Percentiles rank a stretch among this genome's conserved stretches.
Conservation (phyloP, 2,329 filamentous ascomycete species). For the Ophioceras dolichostomum region DNA sequence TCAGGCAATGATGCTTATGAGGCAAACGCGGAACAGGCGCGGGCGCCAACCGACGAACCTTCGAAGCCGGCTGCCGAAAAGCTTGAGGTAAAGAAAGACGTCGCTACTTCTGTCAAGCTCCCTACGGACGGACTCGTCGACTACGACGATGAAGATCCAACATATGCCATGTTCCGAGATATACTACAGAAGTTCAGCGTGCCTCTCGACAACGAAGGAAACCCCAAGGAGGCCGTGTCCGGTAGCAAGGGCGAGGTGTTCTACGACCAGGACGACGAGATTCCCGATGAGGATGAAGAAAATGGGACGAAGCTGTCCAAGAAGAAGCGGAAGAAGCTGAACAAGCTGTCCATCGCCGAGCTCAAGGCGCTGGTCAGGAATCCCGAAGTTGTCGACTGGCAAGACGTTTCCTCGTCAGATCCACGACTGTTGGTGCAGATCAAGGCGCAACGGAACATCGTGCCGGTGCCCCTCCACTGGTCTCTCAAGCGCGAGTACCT, state of each 20-base stretch:
- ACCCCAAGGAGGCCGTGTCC: slow-evolving; percentile 50
- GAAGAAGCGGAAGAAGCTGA: slow-evolving; percentile 85
- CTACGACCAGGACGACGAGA: slow-evolving; percentile 73
- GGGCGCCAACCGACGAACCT: neutral
- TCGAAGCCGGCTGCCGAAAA: slow-evolving; percentile 19
- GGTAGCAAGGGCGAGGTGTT: slow-evolving; percentile 77
- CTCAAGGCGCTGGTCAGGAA: slow-evolving; percentile 84
- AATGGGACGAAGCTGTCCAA: slow-evolving; percentile 67
- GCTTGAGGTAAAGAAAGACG: slow-evolving; percentile 30
- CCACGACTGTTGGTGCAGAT: slow-evolving; percentile 84
- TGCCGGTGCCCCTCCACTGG: slow-evolving; percentile 91
- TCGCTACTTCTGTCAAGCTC: slow-evolving; percentile 19
- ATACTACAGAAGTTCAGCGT: slow-evolving; percentile 72
- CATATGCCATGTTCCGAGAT: slow-evolving; percentile 72
- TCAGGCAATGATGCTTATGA: neutral
- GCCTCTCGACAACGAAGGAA: slow-evolving; percentile 47
- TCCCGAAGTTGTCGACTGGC: slow-evolving; percentile 95
- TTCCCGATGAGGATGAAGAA: slow-evolving; percentile 74
- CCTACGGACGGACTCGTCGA: slow-evolving; percentile 33
- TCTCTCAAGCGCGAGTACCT: slow-evolving; percentile 93
- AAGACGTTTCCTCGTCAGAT: slow-evolving; percentile 83
- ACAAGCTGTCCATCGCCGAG: slow-evolving; percentile 84
- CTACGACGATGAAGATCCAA: slow-evolving; percentile 55
- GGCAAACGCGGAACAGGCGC: slow-evolving; percentile 10
- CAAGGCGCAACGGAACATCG: slow-evolving; percentile 89